Conservation (phyloP, 768 basidiomycete species). For the Lactarius deliciosus region DNA sequence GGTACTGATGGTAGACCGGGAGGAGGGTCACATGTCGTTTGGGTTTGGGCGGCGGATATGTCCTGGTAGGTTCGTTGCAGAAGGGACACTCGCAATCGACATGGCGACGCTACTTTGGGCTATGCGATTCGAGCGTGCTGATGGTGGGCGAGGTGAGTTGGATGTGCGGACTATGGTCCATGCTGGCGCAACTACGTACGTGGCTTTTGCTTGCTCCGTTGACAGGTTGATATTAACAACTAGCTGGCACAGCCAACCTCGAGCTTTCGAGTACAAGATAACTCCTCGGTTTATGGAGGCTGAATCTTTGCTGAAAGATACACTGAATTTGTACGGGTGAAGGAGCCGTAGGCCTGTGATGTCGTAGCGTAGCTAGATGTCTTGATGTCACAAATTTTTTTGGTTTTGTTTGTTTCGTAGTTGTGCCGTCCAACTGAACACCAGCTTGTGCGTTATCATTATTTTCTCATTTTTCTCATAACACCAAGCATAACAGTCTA, state of each 20-base stretch:
- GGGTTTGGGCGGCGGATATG: not conserved
- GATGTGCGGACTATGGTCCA: not conserved
- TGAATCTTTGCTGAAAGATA: not conserved
- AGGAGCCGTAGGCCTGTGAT: too few relatives aligned
- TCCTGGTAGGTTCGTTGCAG: not conserved
- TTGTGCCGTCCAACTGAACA: too few relatives aligned
- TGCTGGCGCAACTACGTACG: not conserved
- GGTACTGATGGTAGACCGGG: not conserved
- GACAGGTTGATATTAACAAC: not conserved
- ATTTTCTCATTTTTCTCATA: too few relatives aligned
- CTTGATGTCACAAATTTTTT: too few relatives aligned
- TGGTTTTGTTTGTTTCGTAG: too few relatives aligned
- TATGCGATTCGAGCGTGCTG: not conserved
- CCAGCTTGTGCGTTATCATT: too few relatives aligned
- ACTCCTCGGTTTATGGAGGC: not conserved
- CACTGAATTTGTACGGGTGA: not conserved
- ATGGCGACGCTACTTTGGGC: not conserved
- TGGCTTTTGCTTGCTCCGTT: not conserved
- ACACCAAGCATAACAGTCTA: too few relatives aligned
- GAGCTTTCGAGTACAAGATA: not conserved
- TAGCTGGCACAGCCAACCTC: not conserved
- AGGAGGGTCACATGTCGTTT: not conserved
- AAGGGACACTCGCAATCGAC: not conserved
- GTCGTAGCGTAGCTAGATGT: too few relatives aligned
- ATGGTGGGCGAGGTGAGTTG: not conserved